Conservation (phyloP, 257 asterid species). For the Paraleonurus japonicus region DNA sequence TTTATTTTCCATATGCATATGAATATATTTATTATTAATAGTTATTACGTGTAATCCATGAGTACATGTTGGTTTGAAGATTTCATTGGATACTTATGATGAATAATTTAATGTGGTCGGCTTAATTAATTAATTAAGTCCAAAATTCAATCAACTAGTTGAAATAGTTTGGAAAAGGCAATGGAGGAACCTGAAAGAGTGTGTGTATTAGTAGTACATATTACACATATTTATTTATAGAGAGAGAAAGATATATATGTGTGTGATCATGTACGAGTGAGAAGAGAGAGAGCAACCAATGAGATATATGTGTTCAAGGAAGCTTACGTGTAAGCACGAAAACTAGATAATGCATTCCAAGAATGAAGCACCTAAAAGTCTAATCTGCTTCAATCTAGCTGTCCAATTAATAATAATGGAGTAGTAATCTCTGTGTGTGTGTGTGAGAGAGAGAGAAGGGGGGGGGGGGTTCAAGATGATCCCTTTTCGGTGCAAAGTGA, state of each 20-base stretch:
- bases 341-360: constrained; percentile 45
- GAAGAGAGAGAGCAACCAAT: background rate
- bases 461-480: constrained; percentile 30
- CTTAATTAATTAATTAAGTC: constrained; percentile 8
- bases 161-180: constrained; percentile 16
- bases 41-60: background rate
- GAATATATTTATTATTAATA: no score
- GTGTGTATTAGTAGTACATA: background rate
- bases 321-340: constrained; percentile 72
- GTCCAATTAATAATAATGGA: constrained; percentile 22
- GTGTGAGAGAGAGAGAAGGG: background rate
- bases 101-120: constrained; percentile 3
- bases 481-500: constrained; percentile 76
- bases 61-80: background rate
- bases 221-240: background rate
- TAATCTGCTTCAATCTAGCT: constrained; percentile 31
- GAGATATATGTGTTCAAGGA: constrained; percentile 25
- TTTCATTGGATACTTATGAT: constrained; percentile 16
- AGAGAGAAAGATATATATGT: background rate
- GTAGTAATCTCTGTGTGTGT: background rate
- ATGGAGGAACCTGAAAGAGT: background rate
- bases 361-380: constrained; percentile 40
- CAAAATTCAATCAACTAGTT: constrained; percentile 10
- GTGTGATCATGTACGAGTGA: background rate
- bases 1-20: background rate